These are phyloP conservation scores for Pichia sp. DNA, from an alignment of 1,139 yeast genomes.

Conservation along the genomic window DNA sequence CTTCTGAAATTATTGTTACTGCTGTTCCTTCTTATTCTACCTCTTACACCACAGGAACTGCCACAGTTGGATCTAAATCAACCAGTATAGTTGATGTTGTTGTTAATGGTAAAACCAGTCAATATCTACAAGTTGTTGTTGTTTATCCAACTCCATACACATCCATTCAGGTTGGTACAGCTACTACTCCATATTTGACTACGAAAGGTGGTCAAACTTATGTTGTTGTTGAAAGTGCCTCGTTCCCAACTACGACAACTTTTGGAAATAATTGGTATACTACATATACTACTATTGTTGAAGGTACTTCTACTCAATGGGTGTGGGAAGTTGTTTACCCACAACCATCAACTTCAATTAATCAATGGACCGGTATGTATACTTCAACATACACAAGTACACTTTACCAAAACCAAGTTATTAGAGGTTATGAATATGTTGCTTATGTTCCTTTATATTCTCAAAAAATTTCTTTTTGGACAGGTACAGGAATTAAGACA, in stretches of 20 bases:
- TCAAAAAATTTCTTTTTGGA: slow-evolving; percentile 2
- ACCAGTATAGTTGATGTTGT: neutral
- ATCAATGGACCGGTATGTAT: slow-evolving; percentile 1
- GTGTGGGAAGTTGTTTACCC: slow-evolving; percentile 6
- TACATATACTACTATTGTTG: slow-evolving; percentile 6
- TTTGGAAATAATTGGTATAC: neutral
- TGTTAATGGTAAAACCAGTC: neutral
- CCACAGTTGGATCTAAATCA: neutral
- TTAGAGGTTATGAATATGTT: slow-evolving; percentile 1
- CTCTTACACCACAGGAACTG: slow-evolving; percentile 1
- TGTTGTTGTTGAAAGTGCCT: slow-evolving; percentile 4
- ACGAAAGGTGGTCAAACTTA: slow-evolving; percentile 1
- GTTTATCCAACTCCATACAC: slow-evolving; percentile 6
- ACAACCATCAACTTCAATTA: slow-evolving; percentile 1
- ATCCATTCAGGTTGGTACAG: slow-evolving; percentile 1
- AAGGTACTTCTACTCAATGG: slow-evolving; percentile 6
- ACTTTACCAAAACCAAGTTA: neutral
- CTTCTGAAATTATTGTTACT: neutral
- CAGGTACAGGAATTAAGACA: neutral
- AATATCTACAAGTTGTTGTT: slow-evolving; percentile 3
- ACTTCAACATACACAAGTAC: neutral
- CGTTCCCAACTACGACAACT: slow-evolving; percentile 4
- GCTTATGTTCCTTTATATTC: slow-evolving; percentile 5
- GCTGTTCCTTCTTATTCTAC: neutral
- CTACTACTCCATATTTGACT: slow-evolving; percentile 1